Base-by-base conservation (phyloP, 2,329 filamentous ascomycete genomes). In the Diaporthe capsici region DNA sequence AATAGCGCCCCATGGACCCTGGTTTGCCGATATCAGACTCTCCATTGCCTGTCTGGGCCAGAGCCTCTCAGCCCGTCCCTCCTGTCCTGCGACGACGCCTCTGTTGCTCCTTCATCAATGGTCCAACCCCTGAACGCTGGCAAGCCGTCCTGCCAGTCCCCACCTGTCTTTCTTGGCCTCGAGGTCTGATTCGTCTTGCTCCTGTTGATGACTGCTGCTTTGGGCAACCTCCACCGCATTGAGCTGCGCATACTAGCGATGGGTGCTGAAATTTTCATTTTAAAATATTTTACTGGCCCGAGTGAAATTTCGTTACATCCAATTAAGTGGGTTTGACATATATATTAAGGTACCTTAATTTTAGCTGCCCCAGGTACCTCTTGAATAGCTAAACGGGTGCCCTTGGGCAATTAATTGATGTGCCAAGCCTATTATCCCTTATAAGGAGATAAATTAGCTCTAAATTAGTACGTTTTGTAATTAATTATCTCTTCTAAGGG, bases 171-270 rank as follows among this genome's bases (percentile, higher is more conserved):
- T 7, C 47, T 17, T 25, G n/a, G 34, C n/a, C 9, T 22, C n/a
- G 31, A 15, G 10, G 22, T 55, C 49, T 73, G 58, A 73, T 73
- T 73, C 34, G 71, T 65, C 39, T 28, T 55, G 31, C 7, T 34
- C 71, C 49, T 55, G 47, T 53, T 57, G 65, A 70, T 55, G 65
- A n/a, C 55, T 55, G 15, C 51, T 61, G 39, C 13, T 55, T 47
- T 65, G 31, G 47, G 71, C 37, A 65, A 37, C 71, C 39, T 55
- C 71, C 58, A 55, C 25, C 71, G 58, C 49, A 55, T 73, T 25
- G 71, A 73, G 71, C 71, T 63, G 71, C 71, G 47, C 58, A 28
- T 28, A 28, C 28, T 28, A 37, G 34, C 34, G 34, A 37, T 37
- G 34, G 34, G 34, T 37, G 7, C 7, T 37, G 6, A 9, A 37